Evolutionary conservation across 345 rosid species (phyloP).

Genomic region (Crucihimalaya himalaica): DNA sequence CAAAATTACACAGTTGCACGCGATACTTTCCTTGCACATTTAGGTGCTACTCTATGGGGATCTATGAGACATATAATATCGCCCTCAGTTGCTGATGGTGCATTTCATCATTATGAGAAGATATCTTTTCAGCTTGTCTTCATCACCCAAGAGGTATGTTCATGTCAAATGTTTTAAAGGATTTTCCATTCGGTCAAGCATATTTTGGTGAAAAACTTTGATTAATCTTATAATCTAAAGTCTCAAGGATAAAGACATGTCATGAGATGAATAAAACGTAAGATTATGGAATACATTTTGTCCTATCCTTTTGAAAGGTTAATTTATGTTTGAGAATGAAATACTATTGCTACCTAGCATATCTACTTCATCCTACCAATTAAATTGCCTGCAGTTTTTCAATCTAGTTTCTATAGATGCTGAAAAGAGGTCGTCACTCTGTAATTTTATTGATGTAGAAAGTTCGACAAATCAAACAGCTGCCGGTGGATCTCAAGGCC

Average conservation of each 20-base stretch:
- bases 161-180: slow-evolving; percentile 12
- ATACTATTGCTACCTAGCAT: slow-evolving; percentile 1
- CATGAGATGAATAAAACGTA: slow-evolving; percentile 1
- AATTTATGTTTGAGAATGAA: slow-evolving; percentile 20
- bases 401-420: slow-evolving; percentile 19
- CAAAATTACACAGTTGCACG: slow-evolving; percentile 97
- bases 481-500: slow-evolving; percentile 85
- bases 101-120: slow-evolving; percentile 94
- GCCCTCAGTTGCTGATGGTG: slow-evolving; percentile 95
- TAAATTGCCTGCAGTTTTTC: slow-evolving; percentile 7
- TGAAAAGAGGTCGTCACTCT: slow-evolving; percentile 25
- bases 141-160: slow-evolving; percentile 86
- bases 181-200: slow-evolving; percentile 23
- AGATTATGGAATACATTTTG: not conserved
- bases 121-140: slow-evolving; percentile 92
- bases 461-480: slow-evolving; percentile 58
- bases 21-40: slow-evolving; percentile 92
- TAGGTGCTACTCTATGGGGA: slow-evolving; percentile 96
- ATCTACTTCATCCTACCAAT: slow-evolving; percentile 11
- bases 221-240: not conserved
- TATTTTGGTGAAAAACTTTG: slow-evolving; percentile 14
- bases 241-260: slow-evolving; percentile 16
- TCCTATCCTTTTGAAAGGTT: slow-evolving; percentile 14
- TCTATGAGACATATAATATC: slow-evolving; percentile 90
- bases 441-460: slow-evolving; percentile 56